Conservation (phyloP, 345 rosid genomes). For the Gossypium rotundifolium region DNA sequence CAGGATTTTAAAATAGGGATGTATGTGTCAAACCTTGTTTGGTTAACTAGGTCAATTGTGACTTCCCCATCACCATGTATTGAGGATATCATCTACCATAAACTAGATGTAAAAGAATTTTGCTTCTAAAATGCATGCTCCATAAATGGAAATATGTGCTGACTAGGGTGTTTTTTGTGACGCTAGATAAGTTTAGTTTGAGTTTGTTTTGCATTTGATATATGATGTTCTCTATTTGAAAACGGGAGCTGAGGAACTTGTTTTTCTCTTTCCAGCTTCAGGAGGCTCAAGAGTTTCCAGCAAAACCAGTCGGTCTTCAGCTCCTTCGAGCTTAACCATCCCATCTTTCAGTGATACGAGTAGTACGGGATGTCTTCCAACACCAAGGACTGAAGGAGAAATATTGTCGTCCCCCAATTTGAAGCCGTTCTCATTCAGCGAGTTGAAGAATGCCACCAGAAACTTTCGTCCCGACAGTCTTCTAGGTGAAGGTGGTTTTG, state of each 20-base stretch:
- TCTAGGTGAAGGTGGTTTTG: slow-evolving; percentile 97
- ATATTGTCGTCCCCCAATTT: slow-evolving; percentile 82
- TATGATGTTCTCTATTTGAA: slow-evolving; percentile 4
- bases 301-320: slow-evolving; percentile 67
- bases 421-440: slow-evolving; percentile 71
- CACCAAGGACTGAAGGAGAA: slow-evolving; percentile 89
- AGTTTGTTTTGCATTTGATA: background rate
- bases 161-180: background rate
- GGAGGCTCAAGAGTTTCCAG: slow-evolving; percentile 59
- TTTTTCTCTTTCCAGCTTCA: slow-evolving; percentile 25
- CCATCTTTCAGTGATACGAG: slow-evolving; percentile 54
- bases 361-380: slow-evolving; percentile 51
- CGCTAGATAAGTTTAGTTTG: slow-evolving; percentile 1
- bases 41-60: slow-evolving; percentile 1
- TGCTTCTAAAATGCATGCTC: background rate
- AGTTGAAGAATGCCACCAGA: slow-evolving; percentile 80
- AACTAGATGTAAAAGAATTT: background rate
- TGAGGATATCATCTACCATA: background rate
- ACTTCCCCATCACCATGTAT: background rate
- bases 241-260: background rate
- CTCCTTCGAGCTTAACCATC: slow-evolving; percentile 54
- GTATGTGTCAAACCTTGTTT: background rate
- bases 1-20: background rate
- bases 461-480: slow-evolving; percentile 88
- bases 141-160: background rate